Conservation (phyloP, 106 monocot genomes). For the Agapanthus africanus region DNA sequence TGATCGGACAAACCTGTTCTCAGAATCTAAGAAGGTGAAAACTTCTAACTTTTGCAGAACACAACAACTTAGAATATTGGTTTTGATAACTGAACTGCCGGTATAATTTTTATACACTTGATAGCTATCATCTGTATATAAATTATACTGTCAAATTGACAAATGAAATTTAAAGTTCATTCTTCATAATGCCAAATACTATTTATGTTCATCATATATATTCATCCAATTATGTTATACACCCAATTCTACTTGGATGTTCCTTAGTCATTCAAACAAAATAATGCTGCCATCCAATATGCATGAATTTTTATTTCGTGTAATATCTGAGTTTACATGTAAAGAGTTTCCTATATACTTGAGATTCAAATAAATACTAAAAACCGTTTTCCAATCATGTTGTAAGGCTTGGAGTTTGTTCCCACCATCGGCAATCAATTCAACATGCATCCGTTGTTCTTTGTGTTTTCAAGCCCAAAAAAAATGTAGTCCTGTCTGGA, state of each 20-base stretch:
- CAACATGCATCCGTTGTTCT: neutral
- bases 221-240: neutral
- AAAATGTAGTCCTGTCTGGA: neutral
- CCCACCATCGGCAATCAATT: neutral
- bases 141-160: neutral
- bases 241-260: neutral
- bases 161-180: neutral
- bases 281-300: neutral
- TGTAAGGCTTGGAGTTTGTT: neutral
- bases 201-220: neutral
- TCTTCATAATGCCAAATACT: neutral
- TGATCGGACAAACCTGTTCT: constrained; percentile 67
- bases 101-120: neutral
- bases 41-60: neutral
- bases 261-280: neutral
- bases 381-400: neutral
- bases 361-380: neutral
- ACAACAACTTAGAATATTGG: neutral
- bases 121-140: neutral
- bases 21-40: constrained; percentile 46
- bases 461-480: neutral
- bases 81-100: neutral
- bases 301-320: neutral
- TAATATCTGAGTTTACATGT: neutral
- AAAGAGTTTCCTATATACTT: neutral